Percentiles rank a stretch among this genome's conserved stretches.
Evolutionary conservation across 306 rosid species (phyloP).

Genomic region (Dryas alaskensis): DNA sequence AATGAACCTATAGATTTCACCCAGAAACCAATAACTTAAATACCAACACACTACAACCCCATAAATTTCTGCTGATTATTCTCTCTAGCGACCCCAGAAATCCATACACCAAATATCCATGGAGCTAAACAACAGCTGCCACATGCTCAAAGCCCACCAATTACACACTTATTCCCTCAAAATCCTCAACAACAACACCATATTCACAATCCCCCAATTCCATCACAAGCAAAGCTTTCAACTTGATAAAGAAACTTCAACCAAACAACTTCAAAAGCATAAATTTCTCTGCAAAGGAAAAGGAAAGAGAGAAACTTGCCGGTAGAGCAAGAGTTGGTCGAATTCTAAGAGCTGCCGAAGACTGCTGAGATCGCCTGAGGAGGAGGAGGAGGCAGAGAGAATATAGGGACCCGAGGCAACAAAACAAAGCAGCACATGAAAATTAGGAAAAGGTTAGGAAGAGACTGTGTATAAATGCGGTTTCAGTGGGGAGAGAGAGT

Average conservation of each 20-base stretch:
- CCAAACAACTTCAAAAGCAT: background rate
- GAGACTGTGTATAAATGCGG: constrained; percentile 4
- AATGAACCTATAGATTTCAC: background rate
- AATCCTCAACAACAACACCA: background rate
- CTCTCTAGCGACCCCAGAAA: constrained; percentile 39
- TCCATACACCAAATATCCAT: constrained; percentile 48
- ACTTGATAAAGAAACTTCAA: background rate
- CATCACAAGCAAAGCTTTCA: constrained; percentile 3
- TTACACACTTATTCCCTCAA: background rate
- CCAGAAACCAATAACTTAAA: constrained; percentile 24
- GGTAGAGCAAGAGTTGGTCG: background rate
- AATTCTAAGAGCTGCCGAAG: background rate
- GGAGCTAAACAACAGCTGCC: constrained; percentile 44
- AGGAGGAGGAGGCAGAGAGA: constrained; percentile 4
- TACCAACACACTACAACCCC: background rate
- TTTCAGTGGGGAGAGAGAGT: constrained; percentile 6
- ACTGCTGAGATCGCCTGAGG: constrained; percentile 5
- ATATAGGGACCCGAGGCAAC: background rate
- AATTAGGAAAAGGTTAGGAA: constrained; percentile 10
- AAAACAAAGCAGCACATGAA: constrained; percentile 15
- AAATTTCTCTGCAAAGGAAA: background rate
- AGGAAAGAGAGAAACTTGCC: background rate
- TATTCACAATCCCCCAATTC: constrained; percentile 1
- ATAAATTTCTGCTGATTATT: background rate
- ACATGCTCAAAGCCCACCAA: constrained; percentile 38